Percentiles rank a stretch among this genome's conserved stretches.
Evolutionary conservation across 768 basidiomycete species (phyloP).

Genomic region (Pleurotus djamor): DNA sequence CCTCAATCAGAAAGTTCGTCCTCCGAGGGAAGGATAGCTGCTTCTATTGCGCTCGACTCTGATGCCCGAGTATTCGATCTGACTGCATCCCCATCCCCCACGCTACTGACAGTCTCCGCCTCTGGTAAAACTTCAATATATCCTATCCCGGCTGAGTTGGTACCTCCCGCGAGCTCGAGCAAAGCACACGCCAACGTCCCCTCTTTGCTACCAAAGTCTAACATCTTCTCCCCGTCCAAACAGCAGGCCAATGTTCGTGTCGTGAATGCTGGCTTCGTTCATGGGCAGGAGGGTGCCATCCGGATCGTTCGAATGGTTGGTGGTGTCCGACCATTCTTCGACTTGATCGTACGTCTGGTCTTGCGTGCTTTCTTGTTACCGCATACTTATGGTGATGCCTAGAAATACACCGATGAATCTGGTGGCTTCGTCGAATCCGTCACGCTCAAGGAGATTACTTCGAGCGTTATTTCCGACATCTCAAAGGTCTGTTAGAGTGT

Average conservation of each 20-base stretch:
- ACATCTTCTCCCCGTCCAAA: conserved; percentile 37
- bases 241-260: conserved; percentile 32
- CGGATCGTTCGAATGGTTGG: conserved; percentile 53
- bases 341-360: conserved; percentile 47
- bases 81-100: conserved; percentile 23
- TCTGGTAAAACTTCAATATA: conserved; percentile 60
- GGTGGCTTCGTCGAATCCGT: background rate
- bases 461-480: background rate
- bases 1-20: conserved; percentile 26
- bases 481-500: background rate
- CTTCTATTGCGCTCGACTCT: conserved; percentile 63
- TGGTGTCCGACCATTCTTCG: conserved; percentile 59
- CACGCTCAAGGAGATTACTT: background rate
- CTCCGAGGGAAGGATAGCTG: conserved; percentile 49
- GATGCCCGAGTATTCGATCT: conserved; percentile 48
- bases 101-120: conserved; percentile 52
- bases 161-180: conserved; percentile 33
- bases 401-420: background rate
- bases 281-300: conserved; percentile 37
- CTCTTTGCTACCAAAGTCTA: conserved; percentile 52
- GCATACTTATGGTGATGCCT: conserved; percentile 1
- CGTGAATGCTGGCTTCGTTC: conserved; percentile 44
- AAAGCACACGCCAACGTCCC: conserved; percentile 43
- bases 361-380: conserved; percentile 1
- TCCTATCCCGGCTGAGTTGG: conserved; percentile 46